Percentiles rank a stretch among this genome's conserved stretches.
Evolutionary conservation across 257 asterid species (phyloP).

Genomic region (Ligustrum vulgare): DNA sequence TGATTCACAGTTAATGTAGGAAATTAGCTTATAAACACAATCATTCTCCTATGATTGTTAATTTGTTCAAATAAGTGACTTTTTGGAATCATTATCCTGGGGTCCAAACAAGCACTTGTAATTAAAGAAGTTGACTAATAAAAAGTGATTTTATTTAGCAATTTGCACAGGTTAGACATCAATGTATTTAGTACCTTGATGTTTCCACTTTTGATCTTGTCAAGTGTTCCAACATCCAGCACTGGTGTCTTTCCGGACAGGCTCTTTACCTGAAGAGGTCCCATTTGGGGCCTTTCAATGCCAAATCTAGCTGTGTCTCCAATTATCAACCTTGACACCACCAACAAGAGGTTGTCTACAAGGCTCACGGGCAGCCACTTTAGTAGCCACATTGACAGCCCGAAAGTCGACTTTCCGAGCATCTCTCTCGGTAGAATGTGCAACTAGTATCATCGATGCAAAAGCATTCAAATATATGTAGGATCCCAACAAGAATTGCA

Average conservation of each 20-base stretch:
- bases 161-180: not conserved
- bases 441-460: slow-evolving; percentile 40
- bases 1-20: not conserved
- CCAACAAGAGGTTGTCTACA: slow-evolving; percentile 55
- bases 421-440: slow-evolving; percentile 81
- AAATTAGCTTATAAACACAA: not conserved
- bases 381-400: slow-evolving; percentile 70
- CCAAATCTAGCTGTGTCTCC: slow-evolving; percentile 67
- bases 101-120: slow-evolving; percentile 28
- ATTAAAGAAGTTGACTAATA: not conserved
- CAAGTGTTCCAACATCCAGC: slow-evolving; percentile 69
- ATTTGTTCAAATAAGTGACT: slow-evolving; percentile 1
- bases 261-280: slow-evolving; percentile 68
- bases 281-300: slow-evolving; percentile 49
- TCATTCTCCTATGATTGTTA: not conserved
- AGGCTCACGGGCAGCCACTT: slow-evolving; percentile 71
- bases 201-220: slow-evolving; percentile 71
- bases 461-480: too few species aligned
- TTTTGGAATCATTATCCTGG: slow-evolving; percentile 24
- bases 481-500: not conserved
- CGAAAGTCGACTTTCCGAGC: slow-evolving; percentile 76
- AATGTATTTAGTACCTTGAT: slow-evolving; percentile 52
- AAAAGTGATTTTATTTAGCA: slow-evolving; percentile 15
- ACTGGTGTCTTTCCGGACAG: slow-evolving; percentile 70
- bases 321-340: slow-evolving; percentile 45